These are phyloP conservation scores for Fagus crenata DNA, from an alignment of 306 rosid genomes.

Conservation along the genomic window DNA sequence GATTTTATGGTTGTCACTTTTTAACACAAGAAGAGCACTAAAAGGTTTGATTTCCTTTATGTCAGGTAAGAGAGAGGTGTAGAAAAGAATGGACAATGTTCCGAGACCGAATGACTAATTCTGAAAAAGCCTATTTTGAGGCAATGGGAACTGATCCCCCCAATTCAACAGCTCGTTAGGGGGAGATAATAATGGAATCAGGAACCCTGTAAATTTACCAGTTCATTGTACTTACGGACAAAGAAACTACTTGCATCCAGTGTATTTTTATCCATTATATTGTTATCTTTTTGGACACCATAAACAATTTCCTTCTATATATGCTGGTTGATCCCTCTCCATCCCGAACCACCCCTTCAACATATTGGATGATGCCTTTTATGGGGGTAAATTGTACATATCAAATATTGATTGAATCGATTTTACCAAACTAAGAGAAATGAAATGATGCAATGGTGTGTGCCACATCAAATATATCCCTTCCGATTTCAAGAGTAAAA, in stretches of 20 bases:
- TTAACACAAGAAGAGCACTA: constrained; percentile 6
- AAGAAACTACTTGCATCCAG: background rate
- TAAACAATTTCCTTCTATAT: background rate
- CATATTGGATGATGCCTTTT: too few species aligned
- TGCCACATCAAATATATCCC: too few species aligned
- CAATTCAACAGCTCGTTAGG: constrained; percentile 39
- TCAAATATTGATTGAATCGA: too few species aligned
- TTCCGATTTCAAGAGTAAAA: too few species aligned
- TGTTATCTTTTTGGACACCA: background rate
- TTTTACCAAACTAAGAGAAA: too few species aligned
- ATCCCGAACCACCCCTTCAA: too few species aligned
- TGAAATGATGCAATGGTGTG: too few species aligned
- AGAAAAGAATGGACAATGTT: constrained; percentile 71
- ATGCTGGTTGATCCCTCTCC: background rate
- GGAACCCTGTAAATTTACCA: background rate
- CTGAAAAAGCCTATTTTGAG: constrained; percentile 57
- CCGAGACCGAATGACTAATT: constrained; percentile 59
- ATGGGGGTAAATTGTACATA: too few species aligned
- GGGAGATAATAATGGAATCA: background rate
- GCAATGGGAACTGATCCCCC: constrained; percentile 31
- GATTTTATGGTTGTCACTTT: background rate
- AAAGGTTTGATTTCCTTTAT: background rate
- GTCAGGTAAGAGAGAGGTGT: constrained; percentile 82
- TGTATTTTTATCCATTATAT: background rate
- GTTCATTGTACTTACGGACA: background rate